Base-by-base conservation (phyloP, 2,329 filamentous ascomycete species). In the Fusarium bulbicola region DNA sequence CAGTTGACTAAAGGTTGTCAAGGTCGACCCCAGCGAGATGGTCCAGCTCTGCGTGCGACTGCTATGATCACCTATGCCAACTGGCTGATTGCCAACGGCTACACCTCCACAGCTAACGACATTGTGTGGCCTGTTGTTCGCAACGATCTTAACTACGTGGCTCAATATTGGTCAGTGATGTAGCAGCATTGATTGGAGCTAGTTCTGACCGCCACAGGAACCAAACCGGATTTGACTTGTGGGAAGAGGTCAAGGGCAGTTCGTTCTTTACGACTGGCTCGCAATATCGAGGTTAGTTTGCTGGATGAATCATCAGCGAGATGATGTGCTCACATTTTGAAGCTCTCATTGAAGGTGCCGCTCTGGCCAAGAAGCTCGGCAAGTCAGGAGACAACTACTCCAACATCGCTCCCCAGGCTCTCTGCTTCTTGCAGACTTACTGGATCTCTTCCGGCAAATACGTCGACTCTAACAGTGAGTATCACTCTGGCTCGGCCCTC, bases 261-360 rank as follows among this genome's bases (percentile, higher is more conserved):
- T 95, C 92, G 1, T 96, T 95, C 85, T 97, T 95, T 82, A 96
- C 93, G 3, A 83, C 91, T 37, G 89, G 90, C 7, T 87, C 88
- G 45, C 90, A 93, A 68, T 90, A 95, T 79, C 89, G 93, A 74
- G 87, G 90, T 76, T 78, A 87, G 69, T 30, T 26, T 18, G 24
- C 16, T 5, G 9, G 30, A 12, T 10, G 36, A 7, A 21, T n/a
- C 12, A 28, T 24, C 18, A 46, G 9, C 18, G 15, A 16, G 14
- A 30, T 15, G 6, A 21, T 28, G 28, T 26, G 10, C 50, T 69
- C 24, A 66, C 52, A 53, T 12, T 26, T 15, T 28, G 42, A 32
- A 83, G 87, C 90, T n/a, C 84, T 92, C 20, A 84, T 91, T 12
- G 90, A 93, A 81, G 93, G 94, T 11, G 89, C 86, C 61, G 84